phyloP scores from a whole-genome alignment of 2,329 filamentous ascomycete genomes.

The Monosporascus sp. region DNA sequence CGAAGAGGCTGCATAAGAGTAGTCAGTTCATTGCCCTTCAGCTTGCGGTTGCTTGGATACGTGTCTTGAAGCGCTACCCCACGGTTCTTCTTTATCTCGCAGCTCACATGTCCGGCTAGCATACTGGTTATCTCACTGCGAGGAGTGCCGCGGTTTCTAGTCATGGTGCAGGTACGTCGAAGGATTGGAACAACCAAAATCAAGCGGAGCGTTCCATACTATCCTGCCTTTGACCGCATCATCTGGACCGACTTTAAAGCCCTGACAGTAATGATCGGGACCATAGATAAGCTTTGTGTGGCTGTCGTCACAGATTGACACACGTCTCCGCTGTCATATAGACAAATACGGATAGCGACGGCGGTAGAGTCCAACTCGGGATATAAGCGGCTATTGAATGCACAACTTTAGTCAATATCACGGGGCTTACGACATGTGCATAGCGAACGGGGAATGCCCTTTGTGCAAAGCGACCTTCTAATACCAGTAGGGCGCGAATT shows the following conservation, averaged over 20 bases:
- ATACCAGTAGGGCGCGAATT: background rate
- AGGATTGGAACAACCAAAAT: background rate
- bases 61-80: background rate
- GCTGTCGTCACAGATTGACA: background rate
- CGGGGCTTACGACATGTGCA: background rate
- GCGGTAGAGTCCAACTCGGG: background rate
- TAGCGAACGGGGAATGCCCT: background rate
- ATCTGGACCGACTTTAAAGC: background rate
- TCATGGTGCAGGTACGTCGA: background rate
- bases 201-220: background rate
- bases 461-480: background rate
- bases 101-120: background rate
- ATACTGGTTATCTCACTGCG: background rate
- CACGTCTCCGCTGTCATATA: background rate
- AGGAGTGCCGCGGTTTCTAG: background rate
- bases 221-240: background rate
- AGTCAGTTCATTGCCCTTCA: background rate
- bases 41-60: background rate
- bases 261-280: background rate
- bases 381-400: background rate
- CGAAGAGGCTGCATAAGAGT: background rate
- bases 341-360: background rate
- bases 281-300: background rate
- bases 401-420: background rate
- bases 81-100: background rate